These are phyloP conservation scores for Gossypium mustelinum DNA, from an alignment of 345 rosid genomes.

Conservation along the genomic window DNA sequence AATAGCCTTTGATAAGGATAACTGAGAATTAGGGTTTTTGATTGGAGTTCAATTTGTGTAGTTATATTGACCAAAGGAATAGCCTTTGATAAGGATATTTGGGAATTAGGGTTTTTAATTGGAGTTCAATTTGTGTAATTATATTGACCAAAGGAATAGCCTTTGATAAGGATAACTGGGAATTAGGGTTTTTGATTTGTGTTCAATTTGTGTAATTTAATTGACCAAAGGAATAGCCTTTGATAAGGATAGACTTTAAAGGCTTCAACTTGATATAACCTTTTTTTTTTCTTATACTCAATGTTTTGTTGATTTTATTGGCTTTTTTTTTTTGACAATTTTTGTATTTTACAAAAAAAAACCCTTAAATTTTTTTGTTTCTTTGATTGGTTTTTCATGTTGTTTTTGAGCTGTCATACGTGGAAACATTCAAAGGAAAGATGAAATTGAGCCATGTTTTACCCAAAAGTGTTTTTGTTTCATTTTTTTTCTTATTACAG, in stretches of 20 bases:
- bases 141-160: neutral
- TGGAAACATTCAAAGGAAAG: neutral
- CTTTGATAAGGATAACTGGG: too few relatives aligned
- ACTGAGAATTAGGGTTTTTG: neutral
- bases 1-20: too few relatives aligned
- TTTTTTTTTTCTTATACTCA: neutral
- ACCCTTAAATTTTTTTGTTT: neutral
- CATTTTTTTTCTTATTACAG: slow-evolving; percentile 40
- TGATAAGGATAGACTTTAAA: neutral
- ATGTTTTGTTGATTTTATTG: neutral
- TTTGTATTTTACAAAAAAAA: neutral
- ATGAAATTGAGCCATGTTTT: slow-evolving; percentile 23
- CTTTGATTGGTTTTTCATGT: neutral
- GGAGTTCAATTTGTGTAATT: too few relatives aligned
- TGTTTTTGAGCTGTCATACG: too few relatives aligned
- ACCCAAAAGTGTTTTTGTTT: slow-evolving; percentile 23
- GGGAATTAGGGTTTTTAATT: neutral
- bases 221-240: neutral
- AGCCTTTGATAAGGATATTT: too few relatives aligned
- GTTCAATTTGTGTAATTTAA: too few relatives aligned
- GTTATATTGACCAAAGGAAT: neutral
- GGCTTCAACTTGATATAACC: neutral
- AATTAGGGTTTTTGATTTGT: neutral
- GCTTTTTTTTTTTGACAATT: neutral
- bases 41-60: too few relatives aligned